These are phyloP conservation scores for Urtica urens DNA, from an alignment of 306 rosid species.

Conservation along the genomic window DNA sequence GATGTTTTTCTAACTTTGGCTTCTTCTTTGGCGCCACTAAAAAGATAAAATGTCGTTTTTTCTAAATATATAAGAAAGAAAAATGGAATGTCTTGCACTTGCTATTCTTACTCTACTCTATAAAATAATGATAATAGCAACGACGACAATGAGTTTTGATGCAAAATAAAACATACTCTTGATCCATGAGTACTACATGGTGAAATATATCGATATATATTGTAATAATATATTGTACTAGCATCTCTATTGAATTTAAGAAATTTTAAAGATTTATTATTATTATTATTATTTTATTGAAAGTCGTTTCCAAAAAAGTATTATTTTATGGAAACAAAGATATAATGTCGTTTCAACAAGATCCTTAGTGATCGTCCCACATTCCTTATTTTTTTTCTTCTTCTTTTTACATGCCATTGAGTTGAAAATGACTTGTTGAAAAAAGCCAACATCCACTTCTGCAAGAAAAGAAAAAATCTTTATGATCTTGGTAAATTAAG, in stretches of 20 bases:
- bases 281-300: too few relatives aligned
- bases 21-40: conserved; percentile 4
- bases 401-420: background rate
- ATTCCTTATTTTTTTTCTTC: background rate
- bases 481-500: too few relatives aligned
- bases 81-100: too few relatives aligned
- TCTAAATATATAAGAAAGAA: too few relatives aligned
- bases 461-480: too few relatives aligned
- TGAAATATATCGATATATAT: too few relatives aligned
- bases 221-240: too few relatives aligned
- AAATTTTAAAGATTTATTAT: background rate
- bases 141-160: too few relatives aligned
- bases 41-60: conserved; percentile 5
- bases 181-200: too few relatives aligned
- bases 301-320: conserved; percentile 3
- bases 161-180: too few relatives aligned
- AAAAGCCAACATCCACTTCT: background rate
- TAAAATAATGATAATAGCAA: background rate
- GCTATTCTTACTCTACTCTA: background rate
- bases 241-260: background rate
- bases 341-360: conserved; percentile 10
- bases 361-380: conserved; percentile 7
- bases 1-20: background rate
- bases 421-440: conserved; percentile 7
- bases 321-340: background rate